Conservation (phyloP, 192 early-diverging fungal species). For the Coemansia guatemalensis region DNA sequence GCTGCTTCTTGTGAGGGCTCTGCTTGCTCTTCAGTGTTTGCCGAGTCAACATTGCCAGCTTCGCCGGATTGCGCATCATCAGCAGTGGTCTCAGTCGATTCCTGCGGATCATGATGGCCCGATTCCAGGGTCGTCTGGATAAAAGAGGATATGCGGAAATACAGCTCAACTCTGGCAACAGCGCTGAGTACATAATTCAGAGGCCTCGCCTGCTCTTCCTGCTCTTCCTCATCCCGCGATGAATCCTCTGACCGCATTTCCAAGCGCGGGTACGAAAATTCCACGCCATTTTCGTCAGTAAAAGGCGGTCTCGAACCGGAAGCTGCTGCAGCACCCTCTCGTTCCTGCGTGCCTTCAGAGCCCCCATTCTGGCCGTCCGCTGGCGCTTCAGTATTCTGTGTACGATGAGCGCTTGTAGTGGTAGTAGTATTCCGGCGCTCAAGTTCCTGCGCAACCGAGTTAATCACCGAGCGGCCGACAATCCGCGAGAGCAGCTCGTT, state of each 20-base stretch:
- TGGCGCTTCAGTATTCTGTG: not conserved
- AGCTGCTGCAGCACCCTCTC: not conserved
- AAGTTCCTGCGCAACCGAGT: conserved; percentile 33
- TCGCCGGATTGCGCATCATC: not conserved
- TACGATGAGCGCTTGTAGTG: not conserved
- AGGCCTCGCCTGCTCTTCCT: not conserved
- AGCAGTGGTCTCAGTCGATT: not conserved
- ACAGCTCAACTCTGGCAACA: conserved; percentile 5
- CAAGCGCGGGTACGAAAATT: not conserved
- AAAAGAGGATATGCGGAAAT: not conserved
- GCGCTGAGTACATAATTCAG: not conserved
- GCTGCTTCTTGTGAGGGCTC: not conserved
- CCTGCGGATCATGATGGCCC: not conserved
- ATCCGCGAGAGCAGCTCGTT: conserved; percentile 41
- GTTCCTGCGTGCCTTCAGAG: not conserved
- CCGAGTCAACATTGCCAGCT: not conserved
- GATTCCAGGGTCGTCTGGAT: not conserved
- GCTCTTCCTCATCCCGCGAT: not conserved
- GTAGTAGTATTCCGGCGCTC: conserved; percentile 12
- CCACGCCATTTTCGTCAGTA: not conserved
- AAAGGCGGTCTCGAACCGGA: not conserved
- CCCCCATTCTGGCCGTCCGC: not conserved
- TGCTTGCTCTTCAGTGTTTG: not conserved
- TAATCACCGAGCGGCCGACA: conserved; percentile 34
- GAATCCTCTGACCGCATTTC: not conserved